Conservation (phyloP, 345 rosid species). For the Tarenaya hassleriana region DNA sequence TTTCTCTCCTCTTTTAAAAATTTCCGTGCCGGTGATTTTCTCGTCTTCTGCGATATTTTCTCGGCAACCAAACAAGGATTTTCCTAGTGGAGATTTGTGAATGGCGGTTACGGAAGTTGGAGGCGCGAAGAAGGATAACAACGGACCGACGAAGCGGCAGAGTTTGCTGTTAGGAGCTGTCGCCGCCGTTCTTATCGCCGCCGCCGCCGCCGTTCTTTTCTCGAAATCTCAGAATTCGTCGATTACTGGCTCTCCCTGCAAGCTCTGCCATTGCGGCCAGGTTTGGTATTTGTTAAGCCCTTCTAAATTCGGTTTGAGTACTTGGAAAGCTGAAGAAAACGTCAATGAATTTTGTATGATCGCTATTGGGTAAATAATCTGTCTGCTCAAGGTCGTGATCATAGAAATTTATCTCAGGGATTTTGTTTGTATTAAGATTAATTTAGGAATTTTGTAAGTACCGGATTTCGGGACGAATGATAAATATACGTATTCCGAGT, state of each 20-base stretch:
- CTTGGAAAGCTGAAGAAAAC: constrained; percentile 1
- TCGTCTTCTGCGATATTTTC: constrained; percentile 7
- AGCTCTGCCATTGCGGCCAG: constrained; percentile 55
- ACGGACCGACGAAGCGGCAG: constrained; percentile 26
- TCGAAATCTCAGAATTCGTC: constrained; percentile 23
- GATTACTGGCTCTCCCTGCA: constrained; percentile 23
- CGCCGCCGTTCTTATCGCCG: constrained; percentile 37
- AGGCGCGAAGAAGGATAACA: constrained; percentile 20
- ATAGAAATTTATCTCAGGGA: background rate
- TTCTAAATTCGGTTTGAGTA: constrained; percentile 1
- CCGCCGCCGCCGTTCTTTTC: constrained; percentile 31
- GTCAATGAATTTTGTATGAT: background rate
- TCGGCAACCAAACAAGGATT: constrained; percentile 11
- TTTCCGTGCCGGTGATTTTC: background rate
- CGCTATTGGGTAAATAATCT: too few species aligned
- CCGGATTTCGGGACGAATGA: too few species aligned
- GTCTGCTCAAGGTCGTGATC: background rate
- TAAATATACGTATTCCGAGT: too few species aligned
- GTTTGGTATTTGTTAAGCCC: constrained; percentile 26
- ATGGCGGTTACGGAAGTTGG: constrained; percentile 38
- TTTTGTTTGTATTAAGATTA: constrained; percentile 1
- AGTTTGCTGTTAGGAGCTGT: constrained; percentile 38
- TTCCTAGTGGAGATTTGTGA: background rate
- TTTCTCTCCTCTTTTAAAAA: background rate
- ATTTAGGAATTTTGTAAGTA: constrained; percentile 15